Evolutionary conservation across 257 asterid genomes (phyloP), one percentile per base, ranked within the genome.

Genomic region (Solanum appendiculatum): DNA sequence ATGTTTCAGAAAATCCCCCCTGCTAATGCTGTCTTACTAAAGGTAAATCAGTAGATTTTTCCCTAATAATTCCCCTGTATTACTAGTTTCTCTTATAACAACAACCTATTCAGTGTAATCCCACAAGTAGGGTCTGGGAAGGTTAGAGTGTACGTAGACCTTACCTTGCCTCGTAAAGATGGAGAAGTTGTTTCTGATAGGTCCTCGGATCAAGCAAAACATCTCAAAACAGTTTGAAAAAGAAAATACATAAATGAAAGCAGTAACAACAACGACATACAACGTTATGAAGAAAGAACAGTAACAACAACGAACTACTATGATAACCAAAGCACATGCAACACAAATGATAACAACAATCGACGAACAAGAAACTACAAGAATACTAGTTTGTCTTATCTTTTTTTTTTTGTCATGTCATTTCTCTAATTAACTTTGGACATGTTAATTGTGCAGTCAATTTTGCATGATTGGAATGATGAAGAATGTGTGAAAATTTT

Each of bases 381-480:
- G 72, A 63, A 63, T 44, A 40, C 18, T 37, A 39, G 48, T 77
- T 44, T 44, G 21, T 69, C 33, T 69, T 29, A 69, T 44, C 51
- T 44, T 44, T 44, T 31, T 70, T 14, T 70, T 31, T 27, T 20
- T 31, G 13, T 31, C 42, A 13, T n/a, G 63, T 3, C 37, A 12
- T n/a, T 40, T 39, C 37, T 13, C 51, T 73, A 37, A 20, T 73
- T 72, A 72, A 20, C 29, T 18, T 72, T 20, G 29, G 9, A 36
- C 34, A 39, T 39, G 63, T 54, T 54, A 18, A 54, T 54, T 18
- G 18, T 40, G 40, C 82, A 90, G 90, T 88, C 89, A 88, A 85
- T 90, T 40, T 44, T 90, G 54, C 89, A 90, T 60, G 90, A 88
- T 46, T 90, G 88, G 92, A 44, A 54, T 34, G 90, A 90, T 25